phyloP scores from a whole-genome alignment of 1,139 yeast species.

The Candida tetrigidarum region DNA sequence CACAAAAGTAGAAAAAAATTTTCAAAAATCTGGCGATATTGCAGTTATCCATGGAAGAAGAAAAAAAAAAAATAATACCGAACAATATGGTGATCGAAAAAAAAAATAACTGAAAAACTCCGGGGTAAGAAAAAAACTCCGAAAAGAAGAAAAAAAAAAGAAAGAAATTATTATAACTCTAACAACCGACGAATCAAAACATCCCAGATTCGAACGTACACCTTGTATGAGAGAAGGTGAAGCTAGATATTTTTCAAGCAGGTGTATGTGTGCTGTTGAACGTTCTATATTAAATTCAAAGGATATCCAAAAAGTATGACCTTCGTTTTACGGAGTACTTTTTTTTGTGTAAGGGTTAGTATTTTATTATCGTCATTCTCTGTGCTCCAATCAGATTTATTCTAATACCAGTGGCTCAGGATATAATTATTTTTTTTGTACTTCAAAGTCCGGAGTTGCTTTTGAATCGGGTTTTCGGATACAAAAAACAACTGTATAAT shows the following conservation, averaged over 20 bases:
- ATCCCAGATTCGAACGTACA: not conserved
- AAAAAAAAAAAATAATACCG: not conserved
- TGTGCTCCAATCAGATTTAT: too few species aligned
- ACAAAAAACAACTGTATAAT: not conserved
- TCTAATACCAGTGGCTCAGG: too few species aligned
- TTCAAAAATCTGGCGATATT: not conserved
- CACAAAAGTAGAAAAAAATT: not conserved
- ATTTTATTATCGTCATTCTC: too few species aligned
- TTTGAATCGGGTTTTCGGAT: not conserved
- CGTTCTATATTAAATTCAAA: too few species aligned
- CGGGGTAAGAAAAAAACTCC: constrained; percentile 3
- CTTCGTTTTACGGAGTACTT: too few species aligned
- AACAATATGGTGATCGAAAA: not conserved
- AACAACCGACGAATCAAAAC: not conserved
- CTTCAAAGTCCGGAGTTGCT: not conserved
- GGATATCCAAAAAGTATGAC: too few species aligned
- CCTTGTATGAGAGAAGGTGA: too few species aligned
- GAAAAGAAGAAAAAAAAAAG: not conserved
- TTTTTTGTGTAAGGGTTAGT: too few species aligned
- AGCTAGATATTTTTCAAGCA: too few species aligned
- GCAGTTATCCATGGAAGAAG: constrained; percentile 1
- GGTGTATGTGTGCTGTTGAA: too few species aligned
- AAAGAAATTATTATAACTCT: not conserved
- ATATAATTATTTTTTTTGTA: too few species aligned
- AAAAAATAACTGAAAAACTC: not conserved